Evolutionary conservation across 1,139 yeast species (phyloP).

Genomic region (Entelexis paramagnoliae): DNA sequence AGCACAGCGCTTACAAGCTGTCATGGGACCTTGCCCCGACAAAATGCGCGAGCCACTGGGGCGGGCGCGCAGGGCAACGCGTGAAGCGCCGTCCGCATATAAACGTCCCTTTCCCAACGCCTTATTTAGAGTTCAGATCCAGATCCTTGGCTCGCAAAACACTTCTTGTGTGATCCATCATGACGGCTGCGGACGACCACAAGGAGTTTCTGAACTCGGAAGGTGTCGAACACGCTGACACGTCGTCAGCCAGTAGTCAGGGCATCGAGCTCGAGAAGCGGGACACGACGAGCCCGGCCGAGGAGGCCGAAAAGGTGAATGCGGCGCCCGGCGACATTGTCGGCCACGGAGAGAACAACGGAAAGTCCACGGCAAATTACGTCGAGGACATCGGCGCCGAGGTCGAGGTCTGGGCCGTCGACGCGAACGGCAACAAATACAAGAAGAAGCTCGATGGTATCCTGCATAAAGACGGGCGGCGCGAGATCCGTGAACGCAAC

Average conservation of each 20-base stretch:
- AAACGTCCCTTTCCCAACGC: not conserved
- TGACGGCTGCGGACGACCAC: not conserved
- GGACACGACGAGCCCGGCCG: not conserved
- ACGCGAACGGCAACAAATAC: constrained; percentile 11
- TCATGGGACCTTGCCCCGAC: not conserved
- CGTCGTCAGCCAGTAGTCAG: not conserved
- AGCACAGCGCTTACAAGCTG: not conserved
- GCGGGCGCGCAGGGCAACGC: not conserved
- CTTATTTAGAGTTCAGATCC: not conserved
- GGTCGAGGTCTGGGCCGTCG: constrained; percentile 15
- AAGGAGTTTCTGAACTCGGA: not conserved
- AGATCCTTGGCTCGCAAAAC: not conserved
- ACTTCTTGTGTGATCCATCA: not conserved
- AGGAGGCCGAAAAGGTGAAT: not conserved
- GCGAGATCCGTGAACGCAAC: constrained; percentile 19
- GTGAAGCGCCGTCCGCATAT: not conserved
- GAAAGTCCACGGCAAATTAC: constrained; percentile 15
- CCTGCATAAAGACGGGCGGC: constrained; percentile 20
- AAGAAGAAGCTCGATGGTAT: constrained; percentile 15
- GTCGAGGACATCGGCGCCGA: constrained; percentile 19
- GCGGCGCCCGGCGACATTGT: not conserved
- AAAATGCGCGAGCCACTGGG: too few relatives aligned
- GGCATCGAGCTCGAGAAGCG: not conserved
- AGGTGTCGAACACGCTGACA: not conserved
- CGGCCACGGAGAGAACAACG: constrained; percentile 10